Evolutionary conservation across 2,329 filamentous ascomycete genomes (phyloP), one percentile per base, ranked within the genome.

Genomic region (Calonectria hongkongensis): DNA sequence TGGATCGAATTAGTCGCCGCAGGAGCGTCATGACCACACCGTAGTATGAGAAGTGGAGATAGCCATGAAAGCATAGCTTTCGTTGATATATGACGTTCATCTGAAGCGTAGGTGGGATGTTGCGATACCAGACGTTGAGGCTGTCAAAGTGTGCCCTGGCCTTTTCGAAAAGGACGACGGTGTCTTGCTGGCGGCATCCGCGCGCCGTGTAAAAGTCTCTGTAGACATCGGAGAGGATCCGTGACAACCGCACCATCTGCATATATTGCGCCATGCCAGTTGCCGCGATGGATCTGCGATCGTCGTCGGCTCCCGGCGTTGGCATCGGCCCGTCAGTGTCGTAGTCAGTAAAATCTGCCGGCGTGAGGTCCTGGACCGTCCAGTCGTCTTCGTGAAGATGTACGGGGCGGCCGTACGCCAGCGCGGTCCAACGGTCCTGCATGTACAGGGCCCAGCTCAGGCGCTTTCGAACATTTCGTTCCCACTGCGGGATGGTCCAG

Each of bases 381-480:
- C 79, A 81, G 76, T 81, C 79, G 33, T 81, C 79, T 10, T 81
- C 79, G 74, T 81, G 78, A 58, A 81, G 81, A 66, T 81, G 79
- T 21, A 81, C 74, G 47, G 79, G 79, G 27, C 79, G 78, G 5
- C 79, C 79, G 48, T 79, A 81, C 33, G 79, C 79, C 51, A 81
- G 71, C 50, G 79, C 79, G 18, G 80, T 81, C 90, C 88, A 92
- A 76, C 88, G 89, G 75, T 92, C 90, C 78, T 92, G 90, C 85
- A 91, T 89, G 76, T 86, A 92, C 1, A 91, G 81, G 12, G 87
- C 90, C 90, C 90, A 92, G 6, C 87, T 88, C 12, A 92, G 81
- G 21, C 91, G 84, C 78, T 89, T 90, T 30, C 91, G 85, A 25
- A 92, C 80, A 7, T 88, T 87, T 60, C 88, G 86, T 79, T 92